These are phyloP conservation scores for Pistacia integerrima DNA, from an alignment of 345 rosid species.

Conservation along the genomic window DNA sequence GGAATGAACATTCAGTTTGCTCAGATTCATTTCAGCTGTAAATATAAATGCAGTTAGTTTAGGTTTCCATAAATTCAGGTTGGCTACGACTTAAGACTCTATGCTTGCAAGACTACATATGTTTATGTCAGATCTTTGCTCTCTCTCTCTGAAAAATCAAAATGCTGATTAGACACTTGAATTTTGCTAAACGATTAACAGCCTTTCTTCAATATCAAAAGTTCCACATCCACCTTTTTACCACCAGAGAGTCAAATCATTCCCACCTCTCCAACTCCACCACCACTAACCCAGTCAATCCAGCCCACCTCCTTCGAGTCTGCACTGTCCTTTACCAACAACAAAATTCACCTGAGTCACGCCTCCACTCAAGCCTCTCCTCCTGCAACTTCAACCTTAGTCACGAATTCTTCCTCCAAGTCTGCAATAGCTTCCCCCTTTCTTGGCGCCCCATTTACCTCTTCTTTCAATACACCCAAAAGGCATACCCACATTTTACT, in stretches of 20 bases:
- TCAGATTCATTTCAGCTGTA: neutral
- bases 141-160: neutral
- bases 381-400: constrained; percentile 41
- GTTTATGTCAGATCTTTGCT: neutral
- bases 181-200: constrained; percentile 17
- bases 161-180: constrained; percentile 24
- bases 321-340: constrained; percentile 86
- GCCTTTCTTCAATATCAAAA: constrained; percentile 1
- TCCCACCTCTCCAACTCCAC: constrained; percentile 16
- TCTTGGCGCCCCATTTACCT: constrained; percentile 88
- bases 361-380: constrained; percentile 63
- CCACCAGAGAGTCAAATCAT: constrained; percentile 19
- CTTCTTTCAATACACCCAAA: constrained; percentile 61
- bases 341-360: constrained; percentile 63
- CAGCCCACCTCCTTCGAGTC: constrained; percentile 59
- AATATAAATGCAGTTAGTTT: neutral
- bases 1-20: neutral
- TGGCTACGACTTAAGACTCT: neutral
- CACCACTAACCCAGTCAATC: constrained; percentile 42
- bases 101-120: neutral
- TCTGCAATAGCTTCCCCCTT: constrained; percentile 76
- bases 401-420: constrained; percentile 84
- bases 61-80: neutral
- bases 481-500: constrained; percentile 32
- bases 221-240: constrained; percentile 17